These are phyloP conservation scores for Neonectria faginata DNA, from an alignment of 2,329 filamentous ascomycete genomes.

Conservation along the genomic window DNA sequence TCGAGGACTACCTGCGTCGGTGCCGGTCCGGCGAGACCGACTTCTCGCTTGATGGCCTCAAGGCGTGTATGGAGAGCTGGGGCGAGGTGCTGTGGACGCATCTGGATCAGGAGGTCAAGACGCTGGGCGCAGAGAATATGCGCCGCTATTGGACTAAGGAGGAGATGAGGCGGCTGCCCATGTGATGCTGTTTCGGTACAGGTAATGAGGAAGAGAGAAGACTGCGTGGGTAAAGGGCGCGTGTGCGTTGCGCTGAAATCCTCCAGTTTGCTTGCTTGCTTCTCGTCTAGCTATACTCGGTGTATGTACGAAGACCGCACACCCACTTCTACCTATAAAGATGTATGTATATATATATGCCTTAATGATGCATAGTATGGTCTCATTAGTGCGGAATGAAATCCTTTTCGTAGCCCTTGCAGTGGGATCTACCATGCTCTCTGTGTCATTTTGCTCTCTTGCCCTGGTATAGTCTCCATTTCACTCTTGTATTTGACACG, in stretches of 20 bases:
- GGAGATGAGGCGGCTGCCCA: conserved; percentile 78
- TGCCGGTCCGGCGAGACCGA: conserved; percentile 73
- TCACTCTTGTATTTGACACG: not conserved
- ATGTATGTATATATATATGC: conserved; percentile 23
- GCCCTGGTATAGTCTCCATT: not conserved
- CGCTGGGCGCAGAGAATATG: conserved; percentile 89
- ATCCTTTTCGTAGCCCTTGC: conserved; percentile 7
- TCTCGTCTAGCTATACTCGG: conserved; percentile 23
- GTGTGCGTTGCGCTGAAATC: not conserved
- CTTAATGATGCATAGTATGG: conserved; percentile 1
- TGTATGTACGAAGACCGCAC: conserved; percentile 13
- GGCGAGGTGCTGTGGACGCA: conserved; percentile 83
- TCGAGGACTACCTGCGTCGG: conserved; percentile 73
- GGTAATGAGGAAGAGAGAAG: not conserved
- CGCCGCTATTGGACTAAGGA: conserved; percentile 81
- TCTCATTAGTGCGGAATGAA: conserved; percentile 24
- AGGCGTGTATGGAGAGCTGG: conserved; percentile 80
- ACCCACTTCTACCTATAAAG: conserved; percentile 22
- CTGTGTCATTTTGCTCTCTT: not conserved
- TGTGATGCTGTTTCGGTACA: conserved; percentile 58
- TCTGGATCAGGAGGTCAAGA: conserved; percentile 84
- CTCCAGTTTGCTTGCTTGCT: conserved; percentile 17
- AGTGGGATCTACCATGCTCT: conserved; percentile 2
- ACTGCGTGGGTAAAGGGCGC: not conserved
- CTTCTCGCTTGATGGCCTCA: conserved; percentile 69